Evolutionary conservation across 2,329 filamentous ascomycete genomes (phyloP), one percentile per base, ranked within the genome.

Genomic region (Cercospora sojina): DNA sequence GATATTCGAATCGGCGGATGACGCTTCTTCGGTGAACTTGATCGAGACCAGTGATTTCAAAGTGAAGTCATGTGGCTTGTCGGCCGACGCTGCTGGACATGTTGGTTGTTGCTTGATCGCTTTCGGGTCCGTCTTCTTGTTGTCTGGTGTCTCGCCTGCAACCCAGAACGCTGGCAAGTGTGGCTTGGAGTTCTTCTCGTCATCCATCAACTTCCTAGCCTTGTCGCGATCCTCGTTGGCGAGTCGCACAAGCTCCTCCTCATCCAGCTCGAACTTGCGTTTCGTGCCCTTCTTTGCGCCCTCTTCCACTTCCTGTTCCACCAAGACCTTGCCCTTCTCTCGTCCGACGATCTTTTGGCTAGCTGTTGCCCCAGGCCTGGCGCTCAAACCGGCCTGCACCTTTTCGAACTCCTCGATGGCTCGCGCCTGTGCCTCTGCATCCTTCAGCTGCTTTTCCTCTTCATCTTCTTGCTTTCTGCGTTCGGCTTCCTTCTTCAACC

Each of bases 121-220:
- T 79, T 3, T 84, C 79, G 72, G 87, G 82, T 62, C 88, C 35
- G 43, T 43, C 29, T 68, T 71, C 59, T 68, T 66, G 47, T 84
- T 85, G 64, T 80, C 76, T 0, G 93, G 92, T 0, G 91, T 96
- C 64, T 93, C 86, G 0, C 90, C 91, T 0, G 93, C 94, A 1
- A 94, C 90, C 95, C 94, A 98, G 80, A 98, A 98, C 0, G 92
- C 96, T 0, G 92, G 91, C 0, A 97, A 67, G 93, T 85, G 55
- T 87, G 87, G 69, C 83, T 88, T 75, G 87, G 87, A 43, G 88
- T 88, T 76, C 88, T 90, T 60, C 84, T 84, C 71, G 86, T 86
- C 77, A 2, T 66, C 58, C 65, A 95, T 85, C 20, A 88, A 87
- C 67, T 85, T 88, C 73, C 89, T 88, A 23, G 90, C 87, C 75